A percentile compares a stretch with the other conserved stretches of the same genome.
phyloP scores from a whole-genome alignment of 768 basidiomycete genomes.

The Agrocybe praecox region DNA sequence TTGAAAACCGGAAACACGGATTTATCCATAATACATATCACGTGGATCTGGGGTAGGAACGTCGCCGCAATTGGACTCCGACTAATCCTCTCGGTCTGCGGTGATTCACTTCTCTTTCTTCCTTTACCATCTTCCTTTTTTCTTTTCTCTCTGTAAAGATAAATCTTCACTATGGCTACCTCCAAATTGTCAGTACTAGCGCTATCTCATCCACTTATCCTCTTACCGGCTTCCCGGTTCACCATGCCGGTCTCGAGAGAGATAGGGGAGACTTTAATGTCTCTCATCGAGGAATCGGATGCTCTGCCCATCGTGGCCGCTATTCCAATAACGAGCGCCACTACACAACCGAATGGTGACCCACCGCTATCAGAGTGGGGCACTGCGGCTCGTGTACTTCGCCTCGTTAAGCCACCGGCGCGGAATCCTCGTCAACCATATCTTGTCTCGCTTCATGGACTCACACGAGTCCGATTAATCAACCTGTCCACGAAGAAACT shows the following conservation, averaged over 20 bases:
- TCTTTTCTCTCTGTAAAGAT: not conserved
- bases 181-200: conserved; percentile 68
- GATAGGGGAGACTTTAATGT: conserved; percentile 66
- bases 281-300: conserved; percentile 71
- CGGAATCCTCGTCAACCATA: conserved; percentile 62
- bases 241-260: conserved; percentile 65
- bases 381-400: conserved; percentile 70
- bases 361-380: conserved; percentile 52
- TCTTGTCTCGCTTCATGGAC: conserved; percentile 71
- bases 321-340: conserved; percentile 14
- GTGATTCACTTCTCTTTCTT: not conserved
- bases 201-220: conserved; percentile 70
- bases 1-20: conserved; percentile 2
- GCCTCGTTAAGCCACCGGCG: conserved; percentile 63
- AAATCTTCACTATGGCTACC: conserved; percentile 33
- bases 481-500: conserved; percentile 25
- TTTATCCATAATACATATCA: not conserved
- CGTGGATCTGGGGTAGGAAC: conserved; percentile 9
- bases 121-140: not conserved
- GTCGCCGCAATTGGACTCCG: not conserved
- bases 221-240: conserved; percentile 73
- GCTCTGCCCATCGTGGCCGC: conserved; percentile 71
- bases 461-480: conserved; percentile 64
- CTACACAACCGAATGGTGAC: conserved; percentile 9
- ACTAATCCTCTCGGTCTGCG: not conserved